phyloP scores from a whole-genome alignment of 768 basidiomycete genomes.

The Suillus paluster region DNA sequence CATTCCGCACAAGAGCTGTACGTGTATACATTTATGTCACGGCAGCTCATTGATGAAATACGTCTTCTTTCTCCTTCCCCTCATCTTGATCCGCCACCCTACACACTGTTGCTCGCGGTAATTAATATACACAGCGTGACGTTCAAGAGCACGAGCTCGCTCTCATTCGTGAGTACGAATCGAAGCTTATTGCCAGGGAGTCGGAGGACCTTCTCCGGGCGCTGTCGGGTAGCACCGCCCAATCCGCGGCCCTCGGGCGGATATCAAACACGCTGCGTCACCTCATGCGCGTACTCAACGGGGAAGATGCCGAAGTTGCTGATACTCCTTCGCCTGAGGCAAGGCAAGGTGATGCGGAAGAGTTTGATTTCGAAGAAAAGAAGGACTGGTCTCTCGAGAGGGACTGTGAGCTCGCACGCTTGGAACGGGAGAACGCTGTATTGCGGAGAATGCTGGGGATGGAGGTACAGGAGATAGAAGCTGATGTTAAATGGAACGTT shows the following conservation, averaged over 20 bases:
- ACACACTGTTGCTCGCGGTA: neutral
- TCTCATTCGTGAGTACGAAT: slow-evolving; percentile 89
- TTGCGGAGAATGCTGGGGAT: slow-evolving; percentile 73
- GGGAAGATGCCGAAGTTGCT: slow-evolving; percentile 53
- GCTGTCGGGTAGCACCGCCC: slow-evolving; percentile 63
- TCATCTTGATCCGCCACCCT: slow-evolving; percentile 2
- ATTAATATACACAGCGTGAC: slow-evolving; percentile 62
- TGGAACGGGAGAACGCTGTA: slow-evolving; percentile 88
- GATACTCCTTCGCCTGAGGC: slow-evolving; percentile 16
- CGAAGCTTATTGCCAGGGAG: slow-evolving; percentile 75
- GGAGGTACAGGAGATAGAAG: slow-evolving; percentile 29
- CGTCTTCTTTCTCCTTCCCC: neutral
- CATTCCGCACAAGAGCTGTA: slow-evolving; percentile 90
- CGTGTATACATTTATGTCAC: slow-evolving; percentile 35
- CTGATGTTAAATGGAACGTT: neutral
- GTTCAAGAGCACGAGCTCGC: slow-evolving; percentile 92
- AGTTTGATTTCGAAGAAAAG: slow-evolving; percentile 33
- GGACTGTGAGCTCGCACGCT: slow-evolving; percentile 86
- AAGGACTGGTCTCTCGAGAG: slow-evolving; percentile 82
- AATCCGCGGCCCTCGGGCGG: slow-evolving; percentile 70
- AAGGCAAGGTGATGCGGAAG: slow-evolving; percentile 4
- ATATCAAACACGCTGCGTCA: slow-evolving; percentile 72
- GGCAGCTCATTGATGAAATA: neutral
- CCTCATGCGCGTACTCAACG: slow-evolving; percentile 69
- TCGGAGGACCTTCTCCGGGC: slow-evolving; percentile 64